These are phyloP conservation scores for Hemileccinum impolitum DNA, from an alignment of 768 basidiomycete genomes.

Conservation along the genomic window DNA sequence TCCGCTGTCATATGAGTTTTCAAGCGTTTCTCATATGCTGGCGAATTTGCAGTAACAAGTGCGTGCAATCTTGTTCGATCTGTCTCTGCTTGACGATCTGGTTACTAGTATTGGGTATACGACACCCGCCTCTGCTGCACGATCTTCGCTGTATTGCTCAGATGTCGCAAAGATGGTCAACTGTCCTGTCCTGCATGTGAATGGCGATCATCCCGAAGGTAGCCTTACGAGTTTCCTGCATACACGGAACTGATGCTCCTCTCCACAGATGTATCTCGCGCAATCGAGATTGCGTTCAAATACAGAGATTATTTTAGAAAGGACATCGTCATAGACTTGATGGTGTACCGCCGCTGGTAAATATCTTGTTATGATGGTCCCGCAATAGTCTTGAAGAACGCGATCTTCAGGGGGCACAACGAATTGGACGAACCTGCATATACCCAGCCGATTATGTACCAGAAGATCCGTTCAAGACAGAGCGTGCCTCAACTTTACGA, in stretches of 20 bases:
- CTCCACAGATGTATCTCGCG: slow-evolving; percentile 71
- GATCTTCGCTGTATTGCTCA: slow-evolving; percentile 85
- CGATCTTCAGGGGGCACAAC: slow-evolving; percentile 67
- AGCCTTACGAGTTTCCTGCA: no score
- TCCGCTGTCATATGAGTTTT: background rate
- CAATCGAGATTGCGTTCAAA: slow-evolving; percentile 84
- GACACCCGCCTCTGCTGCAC: slow-evolving; percentile 78
- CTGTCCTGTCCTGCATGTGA: slow-evolving; percentile 85
- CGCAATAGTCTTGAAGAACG: background rate
- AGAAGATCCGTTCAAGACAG: slow-evolving; percentile 72
- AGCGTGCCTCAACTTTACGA: slow-evolving; percentile 84
- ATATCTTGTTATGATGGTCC: slow-evolving; percentile 12
- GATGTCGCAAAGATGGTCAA: slow-evolving; percentile 90
- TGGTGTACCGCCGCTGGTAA: slow-evolving; percentile 84
- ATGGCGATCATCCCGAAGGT: slow-evolving; percentile 89
- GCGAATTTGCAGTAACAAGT: slow-evolving; percentile 54
- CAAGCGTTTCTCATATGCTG: background rate
- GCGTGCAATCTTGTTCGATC: slow-evolving; percentile 7
- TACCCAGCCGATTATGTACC: slow-evolving; percentile 90
- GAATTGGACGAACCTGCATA: slow-evolving; percentile 85
- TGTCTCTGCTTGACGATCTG: slow-evolving; percentile 1
- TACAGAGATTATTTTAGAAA: slow-evolving; percentile 87
- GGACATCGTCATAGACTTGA: slow-evolving; percentile 85
- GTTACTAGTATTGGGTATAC: slow-evolving; percentile 83
- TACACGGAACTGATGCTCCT: background rate